Conservation (phyloP, 2,329 filamentous ascomycete species). For the Cladophialophora exuberans region DNA sequence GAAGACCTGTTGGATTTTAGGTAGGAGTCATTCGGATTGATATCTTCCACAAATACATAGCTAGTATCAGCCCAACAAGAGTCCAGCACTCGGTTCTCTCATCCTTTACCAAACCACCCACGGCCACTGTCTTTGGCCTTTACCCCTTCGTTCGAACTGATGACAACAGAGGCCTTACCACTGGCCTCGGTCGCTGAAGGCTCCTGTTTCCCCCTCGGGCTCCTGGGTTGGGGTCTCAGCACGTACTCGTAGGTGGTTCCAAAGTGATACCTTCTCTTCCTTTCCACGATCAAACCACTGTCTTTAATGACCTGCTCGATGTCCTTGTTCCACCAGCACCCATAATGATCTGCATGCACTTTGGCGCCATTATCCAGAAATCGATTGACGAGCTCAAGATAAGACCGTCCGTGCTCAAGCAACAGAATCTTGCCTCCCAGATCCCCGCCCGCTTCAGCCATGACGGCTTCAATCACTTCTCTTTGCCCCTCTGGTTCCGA, state of each 20-base stretch:
- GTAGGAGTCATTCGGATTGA: no score
- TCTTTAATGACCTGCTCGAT: constrained; percentile 51
- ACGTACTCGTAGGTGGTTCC: constrained; percentile 51
- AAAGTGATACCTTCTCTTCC: constrained; percentile 49
- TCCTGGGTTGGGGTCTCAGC: constrained; percentile 24
- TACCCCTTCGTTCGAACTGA: neutral
- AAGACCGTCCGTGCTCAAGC: constrained; percentile 53
- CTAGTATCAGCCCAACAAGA: no score
- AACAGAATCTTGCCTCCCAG: constrained; percentile 48
- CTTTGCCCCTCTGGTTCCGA: constrained; percentile 38
- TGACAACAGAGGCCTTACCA: neutral
- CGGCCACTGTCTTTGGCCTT: neutral
- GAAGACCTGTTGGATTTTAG: no score
- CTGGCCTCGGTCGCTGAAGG: no score
- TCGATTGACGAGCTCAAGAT: constrained; percentile 51
- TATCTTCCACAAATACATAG: no score
- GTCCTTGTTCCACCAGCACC: constrained; percentile 58
- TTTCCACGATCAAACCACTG: constrained; percentile 52
- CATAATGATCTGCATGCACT: constrained; percentile 53
- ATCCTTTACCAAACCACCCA: constrained; percentile 6
- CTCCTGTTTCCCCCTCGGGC: neutral
- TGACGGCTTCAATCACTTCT: constrained; percentile 12
- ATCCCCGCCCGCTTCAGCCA: constrained; percentile 9
- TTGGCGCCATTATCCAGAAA: constrained; percentile 52
- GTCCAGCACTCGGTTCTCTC: neutral